Evolutionary conservation across 352 stramenopile genomes (phyloP).

Genomic region (Elongisporangium anandrum): DNA sequence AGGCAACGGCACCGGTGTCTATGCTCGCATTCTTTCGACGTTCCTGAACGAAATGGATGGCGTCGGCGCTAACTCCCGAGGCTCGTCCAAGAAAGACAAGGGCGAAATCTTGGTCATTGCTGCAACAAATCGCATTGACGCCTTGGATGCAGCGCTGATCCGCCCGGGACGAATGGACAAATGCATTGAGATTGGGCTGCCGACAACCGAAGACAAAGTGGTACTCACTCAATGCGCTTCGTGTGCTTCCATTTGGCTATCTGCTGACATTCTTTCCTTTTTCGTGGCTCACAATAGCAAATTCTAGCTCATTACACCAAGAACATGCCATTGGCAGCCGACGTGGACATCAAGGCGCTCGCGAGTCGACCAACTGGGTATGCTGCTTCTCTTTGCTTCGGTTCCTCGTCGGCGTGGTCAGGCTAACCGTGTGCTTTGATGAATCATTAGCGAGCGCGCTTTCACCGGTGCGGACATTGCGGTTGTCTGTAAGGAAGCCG

Average conservation of each 20-base stretch:
- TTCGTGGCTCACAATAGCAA: constrained; percentile 27
- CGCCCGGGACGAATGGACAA: constrained; percentile 81
- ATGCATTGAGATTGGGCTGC: constrained; percentile 48
- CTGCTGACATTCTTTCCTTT: constrained; percentile 3
- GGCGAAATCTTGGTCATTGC: constrained; percentile 64
- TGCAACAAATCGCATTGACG: constrained; percentile 66
- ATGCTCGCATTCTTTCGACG: constrained; percentile 75
- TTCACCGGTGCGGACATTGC: constrained; percentile 67
- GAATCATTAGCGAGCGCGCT: constrained; percentile 13
- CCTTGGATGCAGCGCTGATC: constrained; percentile 68
- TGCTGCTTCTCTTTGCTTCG: not conserved
- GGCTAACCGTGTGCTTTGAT: constrained; percentile 8
- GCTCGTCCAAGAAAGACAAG: constrained; percentile 10
- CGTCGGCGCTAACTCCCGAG: constrained; percentile 32
- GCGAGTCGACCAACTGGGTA: constrained; percentile 36
- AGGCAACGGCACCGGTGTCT: constrained; percentile 48
- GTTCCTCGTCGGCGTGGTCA: not conserved
- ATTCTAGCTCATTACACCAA: constrained; percentile 64
- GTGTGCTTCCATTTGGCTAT: not conserved
- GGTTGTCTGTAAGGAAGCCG: constrained; percentile 76
- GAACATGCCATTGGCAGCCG: constrained; percentile 58
- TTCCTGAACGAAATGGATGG: constrained; percentile 87
- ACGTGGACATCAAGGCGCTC: constrained; percentile 48
- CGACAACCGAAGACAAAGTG: constrained; percentile 32
- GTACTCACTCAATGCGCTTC: constrained; percentile 25